Evolutionary conservation across 208 protist genomes (phyloP).

Genomic region (Acanthamoeba polyphaga): DNA sequence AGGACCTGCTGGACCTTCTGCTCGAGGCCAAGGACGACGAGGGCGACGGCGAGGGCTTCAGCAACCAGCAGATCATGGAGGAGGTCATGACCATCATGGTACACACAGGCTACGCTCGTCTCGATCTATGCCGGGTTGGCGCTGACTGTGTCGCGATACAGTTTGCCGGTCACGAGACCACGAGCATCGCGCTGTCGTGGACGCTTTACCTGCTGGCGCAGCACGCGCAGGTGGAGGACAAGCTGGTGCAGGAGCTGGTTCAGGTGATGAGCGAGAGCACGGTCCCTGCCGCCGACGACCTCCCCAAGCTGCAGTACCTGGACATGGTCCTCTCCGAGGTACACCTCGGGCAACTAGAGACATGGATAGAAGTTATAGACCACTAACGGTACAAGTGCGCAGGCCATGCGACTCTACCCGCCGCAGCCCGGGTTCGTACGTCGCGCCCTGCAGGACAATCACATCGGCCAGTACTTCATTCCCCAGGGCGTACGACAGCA

Average conservation of each 20-base stretch:
- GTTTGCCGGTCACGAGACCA: constrained; percentile 58
- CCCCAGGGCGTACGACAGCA: background rate
- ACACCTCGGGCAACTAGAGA: no score
- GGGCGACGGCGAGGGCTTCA: constrained; percentile 23
- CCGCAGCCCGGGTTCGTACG: background rate
- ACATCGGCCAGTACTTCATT: constrained; percentile 1
- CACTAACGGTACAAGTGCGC: no score
- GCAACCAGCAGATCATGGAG: constrained; percentile 35
- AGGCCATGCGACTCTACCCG: constrained; percentile 59
- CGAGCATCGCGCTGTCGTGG: constrained; percentile 60
- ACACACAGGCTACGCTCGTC: background rate
- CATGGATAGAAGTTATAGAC: no score
- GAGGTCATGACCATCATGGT: constrained; percentile 66
- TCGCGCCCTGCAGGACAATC: background rate
- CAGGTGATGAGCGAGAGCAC: background rate
- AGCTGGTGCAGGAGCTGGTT: background rate
- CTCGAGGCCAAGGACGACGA: constrained; percentile 47
- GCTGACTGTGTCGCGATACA: background rate
- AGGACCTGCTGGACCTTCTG: background rate
- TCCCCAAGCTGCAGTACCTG: constrained; percentile 11
- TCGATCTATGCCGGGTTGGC: background rate
- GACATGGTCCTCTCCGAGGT: constrained; percentile 47
- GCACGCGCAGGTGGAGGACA: constrained; percentile 24
- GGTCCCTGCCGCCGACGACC: background rate
- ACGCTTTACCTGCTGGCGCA: constrained; percentile 42